Evolutionary conservation across 176 grass and related monocot species (phyloP), one percentile per base, ranked within the genome.

Genomic region (Phoenix roebelenii): DNA sequence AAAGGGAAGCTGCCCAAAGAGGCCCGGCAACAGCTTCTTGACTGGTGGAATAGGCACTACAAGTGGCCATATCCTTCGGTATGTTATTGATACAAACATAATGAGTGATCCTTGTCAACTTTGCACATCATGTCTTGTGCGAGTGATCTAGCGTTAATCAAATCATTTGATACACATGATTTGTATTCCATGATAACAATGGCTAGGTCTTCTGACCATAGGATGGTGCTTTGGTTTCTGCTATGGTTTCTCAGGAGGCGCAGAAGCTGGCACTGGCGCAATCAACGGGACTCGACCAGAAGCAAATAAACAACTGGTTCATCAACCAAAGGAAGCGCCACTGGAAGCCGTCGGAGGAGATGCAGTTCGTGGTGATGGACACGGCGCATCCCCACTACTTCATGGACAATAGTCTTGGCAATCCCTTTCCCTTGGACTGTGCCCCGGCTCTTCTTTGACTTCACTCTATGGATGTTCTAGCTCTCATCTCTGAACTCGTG

Each of bases 301-400:
- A 76, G 72, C 79, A 82, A 72, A 82, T 82, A 52, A 82, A 76
- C 61, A 76, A 82, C 64, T 80, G 77, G 71, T 80, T 80, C 58
- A 80, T 80, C 63, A 80, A 80, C 71, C 77, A 80, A 63, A 55
- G 79, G 79, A 82, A 82, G 73, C 67, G 79, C 23, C 79, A 81
- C 60, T 82, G 79, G 79, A 82, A 82, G 67, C 79, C 60, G 5
- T 61, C 67, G 5, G 79, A 82, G 29, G 72, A 82, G 61, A 76
- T 82, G 72, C 67, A 76, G 67, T 76, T 82, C 61, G 35, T 73
- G 12, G 60, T 66, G 23, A 66, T 70, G 72, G 72, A 82, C 32
- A 72, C 35, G 9, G 35, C 35, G 1, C 35, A 44, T 44, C 35
- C 35, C 2, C 35, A 44, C 5, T 44, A 44, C 7, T 44, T 12